Percentiles rank a stretch among this genome's conserved stretches.
phyloP scores from a whole-genome alignment of 2,329 filamentous ascomycete species.

The Periconia sp. region DNA sequence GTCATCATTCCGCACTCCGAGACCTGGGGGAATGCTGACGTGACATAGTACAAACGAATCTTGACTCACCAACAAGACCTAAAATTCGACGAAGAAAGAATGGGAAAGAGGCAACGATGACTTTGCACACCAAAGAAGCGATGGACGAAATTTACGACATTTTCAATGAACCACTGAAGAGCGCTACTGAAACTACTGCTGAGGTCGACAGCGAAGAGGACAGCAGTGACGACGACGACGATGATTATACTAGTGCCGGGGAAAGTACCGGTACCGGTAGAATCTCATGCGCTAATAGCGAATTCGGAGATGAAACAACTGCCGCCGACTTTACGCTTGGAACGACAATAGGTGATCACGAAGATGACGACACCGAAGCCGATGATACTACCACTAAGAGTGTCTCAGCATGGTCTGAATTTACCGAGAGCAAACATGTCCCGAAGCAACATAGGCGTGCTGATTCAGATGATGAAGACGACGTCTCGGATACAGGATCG shows the following conservation, averaged over 20 bases:
- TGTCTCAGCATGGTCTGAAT: constrained; percentile 87
- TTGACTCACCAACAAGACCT: constrained; percentile 85
- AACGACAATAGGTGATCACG: constrained; percentile 38
- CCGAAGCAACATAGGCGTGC: constrained; percentile 50
- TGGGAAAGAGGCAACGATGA: constrained; percentile 89
- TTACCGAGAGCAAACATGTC: constrained; percentile 75
- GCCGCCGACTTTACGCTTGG: constrained; percentile 57
- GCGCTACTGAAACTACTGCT: constrained; percentile 51
- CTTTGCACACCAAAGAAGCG: constrained; percentile 90
- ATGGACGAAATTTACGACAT: constrained; percentile 98
- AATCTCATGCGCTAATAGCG: constrained; percentile 67
- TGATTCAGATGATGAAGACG: constrained; percentile 45
- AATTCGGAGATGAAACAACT: constrained; percentile 67
- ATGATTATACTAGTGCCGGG: constrained; percentile 83
- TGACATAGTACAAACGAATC: constrained; percentile 80
- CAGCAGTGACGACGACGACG: constrained; percentile 66
- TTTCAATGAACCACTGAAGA: constrained; percentile 83
- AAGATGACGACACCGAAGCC: constrained; percentile 32
- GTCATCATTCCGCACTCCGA: constrained; percentile 38
- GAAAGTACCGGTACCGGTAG: constrained; percentile 84
- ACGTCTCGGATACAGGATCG: constrained; percentile 41
- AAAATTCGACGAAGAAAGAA: constrained; percentile 80
- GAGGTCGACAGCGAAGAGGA: constrained; percentile 69
- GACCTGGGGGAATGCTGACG: constrained; percentile 19
- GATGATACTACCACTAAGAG: constrained; percentile 49